A percentile compares a stretch with the other conserved stretches of the same genome.
Conservation (phyloP, 176 grass and related monocot species). For the Tillandsia fasciculata region DNA sequence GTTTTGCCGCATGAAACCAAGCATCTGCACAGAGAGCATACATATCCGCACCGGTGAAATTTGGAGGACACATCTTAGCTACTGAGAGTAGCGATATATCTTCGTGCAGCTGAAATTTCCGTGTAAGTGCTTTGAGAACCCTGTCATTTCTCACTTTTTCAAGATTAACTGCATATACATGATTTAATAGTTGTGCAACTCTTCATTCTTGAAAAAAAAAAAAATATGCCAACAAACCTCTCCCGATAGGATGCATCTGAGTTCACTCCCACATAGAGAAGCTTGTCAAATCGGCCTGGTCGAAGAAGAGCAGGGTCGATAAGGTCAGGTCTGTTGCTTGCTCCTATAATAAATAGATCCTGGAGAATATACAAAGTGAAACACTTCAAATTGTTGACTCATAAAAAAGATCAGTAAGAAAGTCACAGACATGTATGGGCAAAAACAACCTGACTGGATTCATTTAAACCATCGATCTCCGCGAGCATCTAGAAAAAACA, state of each 20-base stretch:
- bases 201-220: not conserved
- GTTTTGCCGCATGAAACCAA: conserved; percentile 96
- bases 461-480: conserved; percentile 88
- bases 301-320: conserved; percentile 90
- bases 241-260: conserved; percentile 66
- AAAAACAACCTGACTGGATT: conserved; percentile 72
- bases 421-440: not conserved
- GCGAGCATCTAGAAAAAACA: conserved; percentile 74
- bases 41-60: conserved; percentile 95
- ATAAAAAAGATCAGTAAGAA: not conserved
- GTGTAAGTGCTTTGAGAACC: conserved; percentile 88
- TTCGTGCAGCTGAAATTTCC: conserved; percentile 78
- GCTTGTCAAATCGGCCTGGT: conserved; percentile 89
- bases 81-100: conserved; percentile 75
- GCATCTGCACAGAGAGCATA: conserved; percentile 88
- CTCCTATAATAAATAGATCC: conserved; percentile 95
- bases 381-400: not conserved
- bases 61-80: conserved; percentile 74
- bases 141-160: conserved; percentile 16
- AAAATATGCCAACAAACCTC: conserved; percentile 31
- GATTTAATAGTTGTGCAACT: not conserved
- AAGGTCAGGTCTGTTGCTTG: conserved; percentile 92
- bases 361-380: conserved; percentile 13
- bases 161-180: not conserved
- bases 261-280: conserved; percentile 93